These are phyloP conservation scores for Prunus mira DNA, from an alignment of 306 rosid species.

Conservation along the genomic window DNA sequence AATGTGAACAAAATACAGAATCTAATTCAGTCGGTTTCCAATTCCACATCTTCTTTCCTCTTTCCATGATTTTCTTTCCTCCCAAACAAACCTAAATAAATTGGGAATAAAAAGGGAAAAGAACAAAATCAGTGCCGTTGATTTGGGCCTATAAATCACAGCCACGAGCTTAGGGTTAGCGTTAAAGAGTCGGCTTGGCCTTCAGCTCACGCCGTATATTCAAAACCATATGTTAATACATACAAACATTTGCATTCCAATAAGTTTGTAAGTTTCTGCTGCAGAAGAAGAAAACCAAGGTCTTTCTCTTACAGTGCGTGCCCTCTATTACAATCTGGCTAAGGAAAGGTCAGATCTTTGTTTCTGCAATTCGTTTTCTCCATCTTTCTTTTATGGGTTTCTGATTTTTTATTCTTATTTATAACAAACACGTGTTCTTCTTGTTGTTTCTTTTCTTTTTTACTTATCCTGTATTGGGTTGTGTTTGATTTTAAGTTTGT, in stretches of 20 bases:
- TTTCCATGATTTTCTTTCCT: neutral
- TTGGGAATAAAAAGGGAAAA: neutral
- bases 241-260: neutral
- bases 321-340: conserved; percentile 29
- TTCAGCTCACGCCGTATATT: conserved; percentile 22
- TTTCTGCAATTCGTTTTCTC: neutral
- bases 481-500: conserved; percentile 3
- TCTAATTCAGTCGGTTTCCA: neutral
- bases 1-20: neutral
- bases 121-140: conserved; percentile 15
- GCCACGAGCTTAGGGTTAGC: conserved; percentile 15
- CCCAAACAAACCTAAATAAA: neutral
- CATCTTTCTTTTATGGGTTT: conserved; percentile 15
- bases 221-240: neutral
- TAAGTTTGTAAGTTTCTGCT: neutral
- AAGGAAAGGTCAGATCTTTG: conserved; percentile 35
- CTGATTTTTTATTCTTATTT: neutral
- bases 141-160: conserved; percentile 4
- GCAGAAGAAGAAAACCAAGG: neutral
- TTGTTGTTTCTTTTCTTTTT: neutral
- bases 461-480: neutral
- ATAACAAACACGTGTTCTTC: neutral
- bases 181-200: neutral
- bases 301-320: neutral
- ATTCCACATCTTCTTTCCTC: neutral